phyloP scores from a whole-genome alignment of 352 stramenopile species.

The Blastocystis sp. region DNA sequence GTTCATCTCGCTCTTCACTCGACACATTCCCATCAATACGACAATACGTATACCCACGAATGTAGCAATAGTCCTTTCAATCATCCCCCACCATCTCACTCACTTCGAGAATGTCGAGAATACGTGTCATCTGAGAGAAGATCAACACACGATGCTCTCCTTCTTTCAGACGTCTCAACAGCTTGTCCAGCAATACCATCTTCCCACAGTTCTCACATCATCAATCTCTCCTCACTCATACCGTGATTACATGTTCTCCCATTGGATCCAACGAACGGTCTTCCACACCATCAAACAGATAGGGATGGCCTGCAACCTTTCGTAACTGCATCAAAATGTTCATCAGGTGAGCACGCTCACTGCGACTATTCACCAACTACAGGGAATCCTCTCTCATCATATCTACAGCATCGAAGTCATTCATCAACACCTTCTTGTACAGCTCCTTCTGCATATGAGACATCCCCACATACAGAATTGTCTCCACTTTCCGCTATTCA shows the following conservation, averaged over 20 bases:
- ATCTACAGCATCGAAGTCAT: conserved; percentile 74
- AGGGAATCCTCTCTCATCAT: background rate
- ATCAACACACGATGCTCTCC: conserved; percentile 76
- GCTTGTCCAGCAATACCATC: conserved; percentile 90
- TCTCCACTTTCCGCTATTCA: conserved; percentile 89
- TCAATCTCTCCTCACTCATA: background rate
- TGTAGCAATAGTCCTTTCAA: conserved; percentile 66
- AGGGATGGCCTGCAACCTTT: conserved; percentile 98
- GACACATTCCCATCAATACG: conserved; percentile 91
- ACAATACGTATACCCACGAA: conserved; percentile 87
- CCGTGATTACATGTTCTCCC: conserved; percentile 87
- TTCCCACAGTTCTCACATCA: conserved; percentile 88
- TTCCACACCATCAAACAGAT: conserved; percentile 91
- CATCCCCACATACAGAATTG: conserved; percentile 94
- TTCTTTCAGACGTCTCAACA: conserved; percentile 75
- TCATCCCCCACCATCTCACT: conserved; percentile 74
- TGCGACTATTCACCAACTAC: conserved; percentile 3
- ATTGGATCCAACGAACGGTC: conserved; percentile 86
- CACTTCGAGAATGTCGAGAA: conserved; percentile 95
- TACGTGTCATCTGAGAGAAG: conserved; percentile 81
- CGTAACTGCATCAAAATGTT: conserved; percentile 99
- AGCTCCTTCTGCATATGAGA: conserved; percentile 95
- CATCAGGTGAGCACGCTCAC: conserved; percentile 76
- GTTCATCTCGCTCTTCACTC: conserved; percentile 84
- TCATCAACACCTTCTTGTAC: conserved; percentile 84